A percentile compares a stretch with the other conserved stretches of the same genome.
phyloP scores from a whole-genome alignment of 305 asterid species.

The Withania somnifera region DNA sequence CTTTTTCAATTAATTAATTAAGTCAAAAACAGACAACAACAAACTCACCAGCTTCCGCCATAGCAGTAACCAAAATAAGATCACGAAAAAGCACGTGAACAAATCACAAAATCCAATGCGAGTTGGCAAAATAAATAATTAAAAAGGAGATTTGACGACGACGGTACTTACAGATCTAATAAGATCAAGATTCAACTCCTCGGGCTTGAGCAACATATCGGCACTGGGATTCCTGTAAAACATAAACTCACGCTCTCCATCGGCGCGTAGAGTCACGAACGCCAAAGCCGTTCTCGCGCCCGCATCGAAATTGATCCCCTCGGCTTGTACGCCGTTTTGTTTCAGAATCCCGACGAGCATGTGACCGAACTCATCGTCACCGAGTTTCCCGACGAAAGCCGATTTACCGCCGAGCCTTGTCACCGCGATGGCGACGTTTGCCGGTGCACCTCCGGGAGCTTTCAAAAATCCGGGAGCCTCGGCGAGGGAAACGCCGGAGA shows the following conservation, averaged over 20 bases:
- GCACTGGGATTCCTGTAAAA: conserved; percentile 75
- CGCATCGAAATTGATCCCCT: conserved; percentile 58
- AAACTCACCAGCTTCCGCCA: neutral
- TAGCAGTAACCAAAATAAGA: neutral
- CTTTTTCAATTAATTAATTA: neutral
- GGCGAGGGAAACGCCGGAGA: conserved; percentile 79
- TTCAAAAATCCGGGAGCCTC: conserved; percentile 76
- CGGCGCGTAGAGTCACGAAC: conserved; percentile 78
- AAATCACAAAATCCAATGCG: conserved; percentile 4
- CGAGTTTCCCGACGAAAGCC: conserved; percentile 76
- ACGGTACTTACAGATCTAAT: conserved; percentile 46
- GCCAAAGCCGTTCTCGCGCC: conserved; percentile 85
- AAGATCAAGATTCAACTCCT: conserved; percentile 47
- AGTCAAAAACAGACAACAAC: neutral
- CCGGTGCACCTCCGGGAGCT: conserved; percentile 90
- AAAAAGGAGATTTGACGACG: neutral
- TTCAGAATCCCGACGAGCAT: conserved; percentile 80
- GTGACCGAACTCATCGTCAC: conserved; percentile 84
- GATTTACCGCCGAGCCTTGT: conserved; percentile 66
- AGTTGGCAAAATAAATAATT: neutral
- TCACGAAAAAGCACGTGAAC: neutral
- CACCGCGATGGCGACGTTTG: conserved; percentile 74
- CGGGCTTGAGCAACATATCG: conserved; percentile 53
- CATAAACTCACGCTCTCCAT: conserved; percentile 93
- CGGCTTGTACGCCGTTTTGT: conserved; percentile 59